Conservation (phyloP, 129 eudicot genomes). For the Scalesia atractyloides region DNA sequence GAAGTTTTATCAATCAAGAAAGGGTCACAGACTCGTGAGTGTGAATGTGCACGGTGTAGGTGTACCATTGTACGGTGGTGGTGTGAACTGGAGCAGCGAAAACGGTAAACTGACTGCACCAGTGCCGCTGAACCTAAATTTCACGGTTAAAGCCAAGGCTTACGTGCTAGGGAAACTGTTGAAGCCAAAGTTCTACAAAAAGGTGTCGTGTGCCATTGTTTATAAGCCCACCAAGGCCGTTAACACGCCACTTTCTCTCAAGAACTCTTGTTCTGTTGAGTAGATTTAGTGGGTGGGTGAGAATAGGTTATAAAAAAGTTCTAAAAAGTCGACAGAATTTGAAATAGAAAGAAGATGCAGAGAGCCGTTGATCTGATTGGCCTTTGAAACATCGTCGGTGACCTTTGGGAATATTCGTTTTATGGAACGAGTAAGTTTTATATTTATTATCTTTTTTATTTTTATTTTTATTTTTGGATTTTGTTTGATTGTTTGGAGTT, state of each 20-base stretch:
- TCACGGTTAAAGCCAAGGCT: conserved; percentile 1
- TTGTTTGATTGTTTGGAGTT: background rate
- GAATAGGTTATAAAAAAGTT: no score
- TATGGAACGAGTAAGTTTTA: background rate
- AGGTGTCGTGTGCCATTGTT: conserved; percentile 3
- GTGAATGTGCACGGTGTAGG: background rate
- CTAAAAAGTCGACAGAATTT: no score
- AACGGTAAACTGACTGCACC: conserved; percentile 4
- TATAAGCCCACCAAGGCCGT: background rate
- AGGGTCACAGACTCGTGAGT: background rate
- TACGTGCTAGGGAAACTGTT: background rate
- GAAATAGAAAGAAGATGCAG: background rate
- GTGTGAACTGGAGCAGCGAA: background rate
- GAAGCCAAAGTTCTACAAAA: conserved; percentile 1
- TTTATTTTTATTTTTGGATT: background rate
- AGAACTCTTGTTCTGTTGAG: background rate
- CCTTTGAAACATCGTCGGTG: background rate
- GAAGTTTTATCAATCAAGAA: background rate
- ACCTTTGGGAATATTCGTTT: background rate
- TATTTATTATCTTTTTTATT: background rate
- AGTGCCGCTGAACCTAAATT: background rate
- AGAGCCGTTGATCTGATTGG: background rate
- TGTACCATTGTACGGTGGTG: background rate
- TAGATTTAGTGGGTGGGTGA: background rate
- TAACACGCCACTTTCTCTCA: background rate